Conservation (phyloP, 805 yeast genomes). For the Suhomyces sp. region DNA sequence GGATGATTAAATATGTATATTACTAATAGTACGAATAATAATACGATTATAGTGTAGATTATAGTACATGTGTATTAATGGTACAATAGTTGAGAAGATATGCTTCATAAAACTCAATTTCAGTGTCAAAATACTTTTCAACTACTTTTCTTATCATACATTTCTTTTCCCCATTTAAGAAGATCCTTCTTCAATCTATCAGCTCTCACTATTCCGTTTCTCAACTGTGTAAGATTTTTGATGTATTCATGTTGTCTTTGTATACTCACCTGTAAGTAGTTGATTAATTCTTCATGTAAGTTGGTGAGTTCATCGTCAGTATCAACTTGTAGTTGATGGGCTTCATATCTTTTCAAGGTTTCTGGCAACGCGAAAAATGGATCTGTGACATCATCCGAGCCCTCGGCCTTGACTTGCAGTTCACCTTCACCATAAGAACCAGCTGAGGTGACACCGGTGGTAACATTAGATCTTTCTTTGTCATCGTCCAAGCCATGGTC, state of each 20-base stretch:
- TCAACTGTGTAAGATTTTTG: constrained; percentile 67
- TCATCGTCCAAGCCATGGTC: constrained; percentile 56
- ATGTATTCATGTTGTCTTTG: constrained; percentile 75
- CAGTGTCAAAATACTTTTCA: no score
- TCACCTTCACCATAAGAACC: constrained; percentile 5
- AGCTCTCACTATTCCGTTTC: constrained; percentile 76
- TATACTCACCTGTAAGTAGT: constrained; percentile 44
- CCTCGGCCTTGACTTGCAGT: constrained; percentile 29
- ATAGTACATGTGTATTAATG: no score
- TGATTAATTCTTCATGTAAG: constrained; percentile 55
- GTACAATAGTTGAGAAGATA: no score
- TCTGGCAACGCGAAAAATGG: constrained; percentile 59
- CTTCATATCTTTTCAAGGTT: constrained; percentile 33
- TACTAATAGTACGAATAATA: neutral
- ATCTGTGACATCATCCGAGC: constrained; percentile 53
- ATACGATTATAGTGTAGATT: no score
- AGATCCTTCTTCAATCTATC: constrained; percentile 70
- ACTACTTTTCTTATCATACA: constrained; percentile 47
- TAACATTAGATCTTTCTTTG: constrained; percentile 3
- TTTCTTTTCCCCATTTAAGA: constrained; percentile 82
- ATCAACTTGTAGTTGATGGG: constrained; percentile 22
- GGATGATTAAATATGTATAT: constrained; percentile 54
- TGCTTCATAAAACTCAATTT: no score
- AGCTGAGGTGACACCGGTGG: neutral
- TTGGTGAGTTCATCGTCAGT: constrained; percentile 42